Evolutionary conservation across 2,329 filamentous ascomycete species (phyloP), one percentile per base, ranked within the genome.

Genomic region (Aschersonia sp.): DNA sequence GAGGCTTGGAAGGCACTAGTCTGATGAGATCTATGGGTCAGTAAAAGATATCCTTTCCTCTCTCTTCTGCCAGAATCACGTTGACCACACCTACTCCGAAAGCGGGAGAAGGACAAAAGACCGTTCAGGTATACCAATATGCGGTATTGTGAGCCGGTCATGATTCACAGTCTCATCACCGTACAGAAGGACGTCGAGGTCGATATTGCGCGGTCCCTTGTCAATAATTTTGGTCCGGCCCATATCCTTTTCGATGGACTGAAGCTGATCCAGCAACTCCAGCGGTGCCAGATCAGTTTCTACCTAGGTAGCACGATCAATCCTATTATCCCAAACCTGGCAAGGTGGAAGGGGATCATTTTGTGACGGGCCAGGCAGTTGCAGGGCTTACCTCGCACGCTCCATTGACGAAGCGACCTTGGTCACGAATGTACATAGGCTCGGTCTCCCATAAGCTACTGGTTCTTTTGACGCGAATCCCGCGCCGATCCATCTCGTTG

Each of bases 351-450:
- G 35, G 12, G 35, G 35, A 39, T 39, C 12, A 9, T 12, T 14
- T 9, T 2, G 12, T 12, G 44, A 45, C 22, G 44, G 42, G 11
- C 30, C 7, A 41, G 40, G 35, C 35, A 8, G 35, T 8, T 37
- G 35, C 35, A 6, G 2, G 30, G 43, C 48, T 30, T 31, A 94
- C 88, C 79, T 94, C 86, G 63, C 87, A 95, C 49, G 82, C 89
- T 22, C 88, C 92, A 61, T 98, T 98, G 44, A 95, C 69, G 60
- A 98, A 98, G 32, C 78, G 77, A 52, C 81, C 81, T 63, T 98
- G 92, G 52, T 95, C 84, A 52, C 84, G 69, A 53, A 95, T 84
- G 64, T 98, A 98, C 92, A 98, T 98, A 29, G 92, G 87, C 56
- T 87, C 81, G 4, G 90, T 98, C 68, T 97, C 88, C 76, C 92